phyloP scores from a whole-genome alignment of 768 basidiomycete genomes.

The Dendrothele bispora region DNA sequence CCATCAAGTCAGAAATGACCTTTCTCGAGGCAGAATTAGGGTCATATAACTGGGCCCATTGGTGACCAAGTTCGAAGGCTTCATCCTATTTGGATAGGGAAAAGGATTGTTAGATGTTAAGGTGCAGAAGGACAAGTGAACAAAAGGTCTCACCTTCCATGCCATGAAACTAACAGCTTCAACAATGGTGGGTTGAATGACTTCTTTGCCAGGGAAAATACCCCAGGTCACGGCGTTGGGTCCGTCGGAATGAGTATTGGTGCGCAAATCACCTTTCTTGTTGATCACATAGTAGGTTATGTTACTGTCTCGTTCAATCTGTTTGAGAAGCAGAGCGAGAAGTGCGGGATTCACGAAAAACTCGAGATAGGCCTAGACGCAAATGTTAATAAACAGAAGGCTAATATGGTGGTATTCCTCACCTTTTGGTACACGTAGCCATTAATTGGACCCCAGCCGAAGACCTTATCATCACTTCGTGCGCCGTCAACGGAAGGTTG shows the following conservation, averaged over 20 bases:
- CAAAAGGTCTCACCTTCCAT: conserved; percentile 70
- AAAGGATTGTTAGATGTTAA: conserved; percentile 1
- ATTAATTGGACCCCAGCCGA: conserved; percentile 93
- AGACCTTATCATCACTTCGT: conserved; percentile 77
- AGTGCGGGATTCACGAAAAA: conserved; percentile 86
- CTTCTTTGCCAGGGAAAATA: conserved; percentile 96
- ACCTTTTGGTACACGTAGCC: conserved; percentile 98
- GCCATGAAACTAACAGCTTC: conserved; percentile 98
- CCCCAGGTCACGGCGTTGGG: conserved; percentile 99
- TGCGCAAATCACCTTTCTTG: conserved; percentile 89
- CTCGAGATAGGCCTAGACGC: conserved; percentile 83
- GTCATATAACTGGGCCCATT: conserved; percentile 91
- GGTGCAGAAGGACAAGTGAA: not conserved
- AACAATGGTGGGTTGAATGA: conserved; percentile 93
- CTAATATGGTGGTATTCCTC: conserved; percentile 1
- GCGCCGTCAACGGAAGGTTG: conserved; percentile 95
- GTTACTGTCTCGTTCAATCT: conserved; percentile 83
- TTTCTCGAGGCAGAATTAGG: conserved; percentile 70
- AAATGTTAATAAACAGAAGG: not conserved
- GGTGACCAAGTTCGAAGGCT: conserved; percentile 87
- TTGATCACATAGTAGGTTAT: conserved; percentile 99
- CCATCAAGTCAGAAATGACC: conserved; percentile 78
- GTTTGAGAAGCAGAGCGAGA: conserved; percentile 67
- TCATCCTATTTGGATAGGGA: conserved; percentile 64
- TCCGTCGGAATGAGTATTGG: conserved; percentile 92